Base-by-base conservation (phyloP, 2,329 filamentous ascomycete genomes). In the Thielaviopsis populi region DNA sequence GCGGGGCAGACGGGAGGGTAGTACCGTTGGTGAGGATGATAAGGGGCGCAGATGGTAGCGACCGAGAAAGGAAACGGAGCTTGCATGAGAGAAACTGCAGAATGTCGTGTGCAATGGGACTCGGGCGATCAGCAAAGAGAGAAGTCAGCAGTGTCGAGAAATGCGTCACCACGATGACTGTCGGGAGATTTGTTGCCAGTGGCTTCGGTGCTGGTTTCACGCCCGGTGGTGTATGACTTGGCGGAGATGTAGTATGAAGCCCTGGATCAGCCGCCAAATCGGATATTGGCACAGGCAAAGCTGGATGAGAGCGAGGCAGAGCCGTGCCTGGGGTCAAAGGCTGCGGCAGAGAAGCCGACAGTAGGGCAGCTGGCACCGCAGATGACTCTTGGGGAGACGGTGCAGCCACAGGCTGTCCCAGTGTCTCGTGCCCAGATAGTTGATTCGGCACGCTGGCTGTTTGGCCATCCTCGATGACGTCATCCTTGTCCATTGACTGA, bases 1-100 rank as follows among this genome's bases (percentile, higher is more conserved):
- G 40, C 11, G 54, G 27, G 7, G 60, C 46, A 10, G 58, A 3
- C 61, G 65, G 8, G 50, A 66, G 5, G 40, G 63, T 74, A 1
- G 78, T 80, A 0, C 77, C 76, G 72, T 84, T 85, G 64, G 83
- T 75, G 1, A 85, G 72, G 65, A 85, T 70, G 37, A 83, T 72
- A 5, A 84, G 74, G 1, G 80, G 77, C 13, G 71, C 74, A 11
- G 73, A 72, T 7, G 72, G 63, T 24, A 75, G 67, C 8, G 71
- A 74, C 37, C 74, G 75, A 1, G 79, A 72, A 7, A 83, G 71
- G 66, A 73, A 71, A 22, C 76, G 76, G 13, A 84, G 72, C 58
- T 74, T 76, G 2, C 72, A 73, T 30, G 76, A 75, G 24, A 85
- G 75, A n/a, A 74, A 71, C 41, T 76, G 74, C n/a, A 83, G 72